Evolutionary conservation across 176 grass and related monocot genomes (phyloP), one percentile per base, ranked within the genome.

Genomic region (Carex parvula): DNA sequence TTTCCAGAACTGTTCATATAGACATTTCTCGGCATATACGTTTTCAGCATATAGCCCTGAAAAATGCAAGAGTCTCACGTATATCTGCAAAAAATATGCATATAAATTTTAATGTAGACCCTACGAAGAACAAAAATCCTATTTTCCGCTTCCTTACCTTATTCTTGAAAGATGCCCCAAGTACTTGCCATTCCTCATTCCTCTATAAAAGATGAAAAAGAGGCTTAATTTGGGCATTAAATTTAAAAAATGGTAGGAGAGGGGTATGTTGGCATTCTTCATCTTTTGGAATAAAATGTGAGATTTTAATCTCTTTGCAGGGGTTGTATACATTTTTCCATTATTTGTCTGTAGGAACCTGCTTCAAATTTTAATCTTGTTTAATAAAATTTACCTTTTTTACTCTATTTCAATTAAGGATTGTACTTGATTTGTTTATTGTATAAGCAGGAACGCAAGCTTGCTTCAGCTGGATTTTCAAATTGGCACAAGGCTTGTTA

Each of bases 401-500:
- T 9, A 66, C 24, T 30, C 12, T 32, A 21, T 76, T 55, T 55
- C 2, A 54, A 54, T 55, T 55, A 50, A 46, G 42, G n/a, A 73
- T 73, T 44, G 70, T 22, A 53, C 48, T 29, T 6, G 6, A 46
- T 4, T 76, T 76, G 48, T 55, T 30, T 53, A 29, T 29, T 55
- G 9, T 32, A 77, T 52, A 77, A 77, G 21, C 22, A 98, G 95
- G 95, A 98, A 62, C 87, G 85, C 1, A 92, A 92, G 33, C 80
- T 98, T 24, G 87, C 87, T 1, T 75, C 81, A 0, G 78, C 11
- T 61, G 95, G 89, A 8, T 9, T 75, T 52, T 85, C 91, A 0
- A 94, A 91, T 76, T 98, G 95, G 95, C 71, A 87, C 2, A 91
- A 90, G 79, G 73, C 69, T 29, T 94, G 92, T 79, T 98, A 93